Percentiles rank a stretch among this genome's conserved stretches.
Evolutionary conservation across 2,329 filamentous ascomycete species (phyloP).

Genomic region (Sphaerulina musiva): DNA sequence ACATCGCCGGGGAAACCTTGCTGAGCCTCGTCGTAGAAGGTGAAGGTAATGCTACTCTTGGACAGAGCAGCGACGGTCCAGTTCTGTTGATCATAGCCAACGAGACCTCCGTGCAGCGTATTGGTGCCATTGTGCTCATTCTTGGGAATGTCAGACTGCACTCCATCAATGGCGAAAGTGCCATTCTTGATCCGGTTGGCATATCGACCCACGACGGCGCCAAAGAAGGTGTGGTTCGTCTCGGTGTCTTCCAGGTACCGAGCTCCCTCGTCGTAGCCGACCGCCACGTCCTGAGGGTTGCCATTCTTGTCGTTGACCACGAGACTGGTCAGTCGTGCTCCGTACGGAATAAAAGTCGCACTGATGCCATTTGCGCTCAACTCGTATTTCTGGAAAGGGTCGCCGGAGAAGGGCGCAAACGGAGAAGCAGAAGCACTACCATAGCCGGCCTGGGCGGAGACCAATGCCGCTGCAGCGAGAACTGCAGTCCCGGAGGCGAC

Average conservation of each 20-base stretch:
- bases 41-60: slow-evolving; percentile 64
- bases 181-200: slow-evolving; percentile 52
- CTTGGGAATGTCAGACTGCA: slow-evolving; percentile 43
- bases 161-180: slow-evolving; percentile 47
- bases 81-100: slow-evolving; percentile 59
- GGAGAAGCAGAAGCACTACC: slow-evolving; percentile 9
- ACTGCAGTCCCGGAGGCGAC: neutral
- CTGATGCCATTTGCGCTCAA: slow-evolving; percentile 28
- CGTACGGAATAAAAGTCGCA: slow-evolving; percentile 30
- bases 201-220: slow-evolving; percentile 51
- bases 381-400: slow-evolving; percentile 27
- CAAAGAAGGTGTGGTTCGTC: slow-evolving; percentile 55
- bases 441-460: slow-evolving; percentile 18
- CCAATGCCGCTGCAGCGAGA: slow-evolving; percentile 20
- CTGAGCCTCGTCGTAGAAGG: slow-evolving; percentile 63
- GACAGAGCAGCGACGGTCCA: slow-evolving; percentile 68
- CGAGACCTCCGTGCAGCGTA: slow-evolving; percentile 48
- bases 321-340: slow-evolving; percentile 28
- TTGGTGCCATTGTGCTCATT: slow-evolving; percentile 48
- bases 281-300: slow-evolving; percentile 43
- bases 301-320: slow-evolving; percentile 31
- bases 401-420: slow-evolving; percentile 27
- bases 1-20: slow-evolving; percentile 76
- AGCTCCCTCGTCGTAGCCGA: slow-evolving; percentile 46
- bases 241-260: slow-evolving; percentile 38